Base-by-base conservation (phyloP, 768 basidiomycete species). In the Leucocoprinus birnbaumii region DNA sequence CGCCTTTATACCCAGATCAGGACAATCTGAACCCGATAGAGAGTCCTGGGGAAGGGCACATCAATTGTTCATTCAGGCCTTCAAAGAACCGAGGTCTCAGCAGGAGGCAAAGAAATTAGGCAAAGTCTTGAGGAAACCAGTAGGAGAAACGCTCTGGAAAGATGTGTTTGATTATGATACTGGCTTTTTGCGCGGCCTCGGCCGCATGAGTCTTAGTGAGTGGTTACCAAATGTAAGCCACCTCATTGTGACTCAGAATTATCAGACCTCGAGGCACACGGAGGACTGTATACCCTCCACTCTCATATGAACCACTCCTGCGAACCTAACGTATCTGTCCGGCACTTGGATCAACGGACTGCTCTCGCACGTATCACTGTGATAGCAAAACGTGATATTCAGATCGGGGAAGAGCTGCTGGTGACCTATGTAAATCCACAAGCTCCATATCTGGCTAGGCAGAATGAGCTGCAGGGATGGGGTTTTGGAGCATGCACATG, bases 301-400 rank as follows among this genome's bases (percentile, higher is more conserved):
- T 87, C 92, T 2, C 90, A 94, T 61, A 68, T 95, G 26, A 97
- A 96, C 68, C 94, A 97, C 67, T 80, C 80, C 6, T 97, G 94
- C 68, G 67, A 72, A 16, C 91, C 94, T 0, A 95, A 92, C 67
- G 61, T 86, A 46, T 88, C 90, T 16, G 84, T 89, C 14, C 84
- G 87, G 2, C 92, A 92, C 65, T 70, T 91, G 54, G 86, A 90
- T 66, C 79, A 77, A 59, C 82, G 81, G 48, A 82, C 75, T 1
- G 79, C 86, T 1, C 84, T 91, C 51, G 76, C 86, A 6, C 82
- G 90, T 35, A 88, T 96, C 65, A 85, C 88, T 0, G 65, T 92
- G 22, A 67, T 90, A n/a, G 87, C 93, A 3, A 81, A 78, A 53
- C 67, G 73, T 9, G 73, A 79, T 18, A 86, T 97, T 51, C 72